phyloP scores from a whole-genome alignment of 2,329 filamentous ascomycete species.

The Venturia aucupariae region DNA sequence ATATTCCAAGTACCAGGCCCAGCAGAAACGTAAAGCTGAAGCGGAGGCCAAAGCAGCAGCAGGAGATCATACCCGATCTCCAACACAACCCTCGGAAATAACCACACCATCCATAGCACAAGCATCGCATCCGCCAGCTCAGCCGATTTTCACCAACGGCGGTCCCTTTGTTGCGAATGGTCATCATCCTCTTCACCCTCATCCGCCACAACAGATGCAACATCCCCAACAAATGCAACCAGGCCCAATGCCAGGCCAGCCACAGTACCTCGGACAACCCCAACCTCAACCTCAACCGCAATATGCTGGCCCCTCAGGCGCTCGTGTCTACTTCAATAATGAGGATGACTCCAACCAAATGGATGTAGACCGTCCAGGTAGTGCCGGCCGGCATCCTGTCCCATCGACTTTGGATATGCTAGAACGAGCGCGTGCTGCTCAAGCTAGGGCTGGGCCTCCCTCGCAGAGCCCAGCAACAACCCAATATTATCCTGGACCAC shows the following conservation, averaged over 20 bases:
- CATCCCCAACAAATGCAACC: not conserved
- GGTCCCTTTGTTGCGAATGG: not conserved
- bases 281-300: not conserved
- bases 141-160: slow-evolving; percentile 3
- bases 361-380: slow-evolving; percentile 9
- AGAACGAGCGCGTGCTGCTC: slow-evolving; percentile 10
- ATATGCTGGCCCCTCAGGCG: slow-evolving; percentile 5
- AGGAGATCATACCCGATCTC: not conserved
- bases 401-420: slow-evolving; percentile 10
- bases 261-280: not conserved
- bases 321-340: slow-evolving; percentile 4
- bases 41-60: slow-evolving; percentile 6
- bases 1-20: slow-evolving; percentile 69
- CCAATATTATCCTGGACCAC: not conserved
- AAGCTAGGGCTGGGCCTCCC: slow-evolving; percentile 8
- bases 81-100: not conserved
- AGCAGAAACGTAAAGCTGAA: slow-evolving; percentile 10
- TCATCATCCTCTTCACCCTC: not conserved
- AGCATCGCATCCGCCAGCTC: not conserved
- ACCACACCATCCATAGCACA: slow-evolving; percentile 1
- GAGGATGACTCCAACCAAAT: slow-evolving; percentile 8
- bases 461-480: not conserved
- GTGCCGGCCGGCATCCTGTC: not conserved
- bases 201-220: slow-evolving; percentile 2
- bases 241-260: not conserved